Conservation (phyloP, 1,284 basidiomycete species). For the Sanghuangporus weigelae region DNA sequence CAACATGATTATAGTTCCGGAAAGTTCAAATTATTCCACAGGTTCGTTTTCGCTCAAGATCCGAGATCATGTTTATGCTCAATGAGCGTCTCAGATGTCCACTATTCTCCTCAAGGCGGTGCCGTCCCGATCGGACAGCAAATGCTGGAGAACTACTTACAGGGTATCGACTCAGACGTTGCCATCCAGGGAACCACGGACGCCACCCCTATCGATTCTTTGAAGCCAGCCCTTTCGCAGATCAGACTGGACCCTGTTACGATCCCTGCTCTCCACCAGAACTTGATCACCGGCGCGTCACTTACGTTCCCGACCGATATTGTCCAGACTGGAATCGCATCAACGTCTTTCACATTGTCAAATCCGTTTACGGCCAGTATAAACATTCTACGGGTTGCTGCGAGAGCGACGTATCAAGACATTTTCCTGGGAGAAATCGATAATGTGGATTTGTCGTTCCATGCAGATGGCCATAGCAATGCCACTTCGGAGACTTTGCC, state of each 20-base stretch:
- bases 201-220: constrained; percentile 61
- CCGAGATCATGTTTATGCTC: neutral
- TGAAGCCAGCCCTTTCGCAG: constrained; percentile 59
- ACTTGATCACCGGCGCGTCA: constrained; percentile 52
- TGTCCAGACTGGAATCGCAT: constrained; percentile 51
- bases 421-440: constrained; percentile 56
- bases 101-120: constrained; percentile 57
- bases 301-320: constrained; percentile 57
- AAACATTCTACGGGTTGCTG: constrained; percentile 55
- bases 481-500: constrained; percentile 58
- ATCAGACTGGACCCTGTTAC: constrained; percentile 57
- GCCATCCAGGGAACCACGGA: constrained; percentile 53
- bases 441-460: constrained; percentile 48
- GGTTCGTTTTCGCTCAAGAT: constrained; percentile 27
- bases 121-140: constrained; percentile 50
- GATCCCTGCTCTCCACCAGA: constrained; percentile 65
- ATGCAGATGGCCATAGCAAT: constrained; percentile 54
- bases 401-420: constrained; percentile 50
- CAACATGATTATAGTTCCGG: constrained; percentile 51
- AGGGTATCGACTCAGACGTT: constrained; percentile 56
- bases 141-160: constrained; percentile 68
- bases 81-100: constrained; percentile 42
- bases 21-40: constrained; percentile 48
- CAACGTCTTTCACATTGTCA: constrained; percentile 48
- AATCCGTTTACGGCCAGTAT: constrained; percentile 79